Base-by-base conservation (phyloP, 371 early-diverging fungal species). In the Capillidium heterosporum region DNA sequence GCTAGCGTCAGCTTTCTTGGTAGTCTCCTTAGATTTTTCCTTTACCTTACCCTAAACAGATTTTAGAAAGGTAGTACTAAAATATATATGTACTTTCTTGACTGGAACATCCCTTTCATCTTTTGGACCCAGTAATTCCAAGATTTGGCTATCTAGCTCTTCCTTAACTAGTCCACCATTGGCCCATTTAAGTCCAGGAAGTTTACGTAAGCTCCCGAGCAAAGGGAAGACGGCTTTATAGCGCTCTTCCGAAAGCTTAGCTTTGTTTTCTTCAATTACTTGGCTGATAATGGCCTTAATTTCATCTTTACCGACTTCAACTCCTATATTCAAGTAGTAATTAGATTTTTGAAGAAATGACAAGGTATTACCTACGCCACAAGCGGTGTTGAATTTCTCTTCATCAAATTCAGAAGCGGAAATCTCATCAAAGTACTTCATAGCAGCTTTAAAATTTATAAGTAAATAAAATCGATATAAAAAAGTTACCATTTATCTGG, bases 61-160 rank as follows among this genome's bases (percentile, higher is more conserved):
- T 31, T 19, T 39, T 32, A 51, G 19, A 39, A 10, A 58, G 19
- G 8, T 52, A 19, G 27, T 21, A 44, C 28, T 8, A 62, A 55
- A 59, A 66, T 63, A 60, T 68, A 65, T 60, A 27, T 40, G 63
- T 71, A 78, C 80, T 62, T 70, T 78, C 70, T 83, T 81, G 59
- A 72, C 75, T 21, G 79, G 71, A 42, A 76, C 76, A 68, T 95
- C 95, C 48, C 95, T 81, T 67, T 92, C 95, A 65, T 95, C 95
- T 68, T 91, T 92, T 58, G 94, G 93, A 19, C 97, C 97, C 41
- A 95, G 69, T 8, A 83, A 60, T n/a, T 78, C 81, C 29, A 83
- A 67, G 41, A 88, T 73, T 72, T 87, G 84, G 21, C 75, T 77
- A 51, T 96, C 97, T 4, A 95, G 68, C 64, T 80, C 84, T 55